A percentile compares a stretch with the other conserved stretches of the same genome.
phyloP scores from a whole-genome alignment of 164 flowering plant genomes.

The Pachysandra terminalis region DNA sequence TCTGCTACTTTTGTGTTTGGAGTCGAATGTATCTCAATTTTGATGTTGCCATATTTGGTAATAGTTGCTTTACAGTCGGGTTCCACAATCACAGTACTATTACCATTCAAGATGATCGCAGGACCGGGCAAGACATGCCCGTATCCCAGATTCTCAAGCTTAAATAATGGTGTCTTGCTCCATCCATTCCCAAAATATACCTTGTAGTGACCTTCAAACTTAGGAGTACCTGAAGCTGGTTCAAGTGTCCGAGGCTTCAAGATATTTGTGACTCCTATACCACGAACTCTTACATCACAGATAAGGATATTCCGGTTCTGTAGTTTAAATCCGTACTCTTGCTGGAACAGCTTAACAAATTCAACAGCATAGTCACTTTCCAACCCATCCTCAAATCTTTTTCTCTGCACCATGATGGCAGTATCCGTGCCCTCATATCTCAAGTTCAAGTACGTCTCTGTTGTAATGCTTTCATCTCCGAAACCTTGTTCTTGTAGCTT shows the following conservation, averaged over 20 bases:
- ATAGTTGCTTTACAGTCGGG: conserved; percentile 75
- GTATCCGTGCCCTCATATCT: conserved; percentile 98
- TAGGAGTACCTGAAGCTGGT: conserved; percentile 37
- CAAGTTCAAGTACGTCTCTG: conserved; percentile 73
- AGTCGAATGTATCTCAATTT: conserved; percentile 60
- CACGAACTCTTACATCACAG: conserved; percentile 92
- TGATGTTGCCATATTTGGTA: conserved; percentile 84
- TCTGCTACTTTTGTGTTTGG: conserved; percentile 41
- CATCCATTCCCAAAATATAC: conserved; percentile 74
- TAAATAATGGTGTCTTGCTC: conserved; percentile 70
- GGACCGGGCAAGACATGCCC: conserved; percentile 77
- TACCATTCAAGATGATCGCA: conserved; percentile 92
- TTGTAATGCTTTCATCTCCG: conserved; percentile 47
- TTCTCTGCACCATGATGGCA: conserved; percentile 88
- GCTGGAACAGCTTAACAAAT: conserved; percentile 76
- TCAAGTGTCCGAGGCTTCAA: conserved; percentile 58
- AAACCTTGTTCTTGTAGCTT: conserved; percentile 80
- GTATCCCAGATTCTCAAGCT: conserved; percentile 75
- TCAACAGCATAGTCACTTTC: conserved; percentile 60
- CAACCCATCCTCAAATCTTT: conserved; percentile 25
- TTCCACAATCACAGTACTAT: conserved; percentile 92
- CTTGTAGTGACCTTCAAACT: conserved; percentile 53
- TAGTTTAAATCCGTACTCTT: conserved; percentile 88
- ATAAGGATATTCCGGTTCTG: conserved; percentile 76
- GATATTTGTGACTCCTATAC: conserved; percentile 83